phyloP scores from a whole-genome alignment of 1,284 basidiomycete genomes.

The Trametes pubescens region DNA sequence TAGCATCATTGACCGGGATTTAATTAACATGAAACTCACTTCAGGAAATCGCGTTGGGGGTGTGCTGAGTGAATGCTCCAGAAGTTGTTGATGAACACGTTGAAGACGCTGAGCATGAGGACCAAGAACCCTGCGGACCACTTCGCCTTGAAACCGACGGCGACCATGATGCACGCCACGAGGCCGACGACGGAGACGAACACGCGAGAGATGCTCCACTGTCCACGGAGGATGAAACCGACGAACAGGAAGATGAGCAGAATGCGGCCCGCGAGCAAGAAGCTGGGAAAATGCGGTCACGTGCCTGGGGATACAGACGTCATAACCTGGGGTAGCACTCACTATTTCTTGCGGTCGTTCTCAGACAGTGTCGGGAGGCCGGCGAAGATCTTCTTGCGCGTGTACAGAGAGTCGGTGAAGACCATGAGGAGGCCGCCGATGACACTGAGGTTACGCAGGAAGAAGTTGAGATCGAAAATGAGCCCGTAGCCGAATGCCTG shows the following conservation, averaged over 20 bases:
- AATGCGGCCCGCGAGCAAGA: constrained; percentile 96
- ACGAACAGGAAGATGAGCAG: constrained; percentile 99
- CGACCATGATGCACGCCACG: constrained; percentile 96
- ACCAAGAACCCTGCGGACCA: constrained; percentile 99
- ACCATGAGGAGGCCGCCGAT: constrained; percentile 83
- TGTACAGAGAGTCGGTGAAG: constrained; percentile 93
- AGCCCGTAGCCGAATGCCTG: constrained; percentile 74
- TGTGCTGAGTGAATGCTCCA: constrained; percentile 95
- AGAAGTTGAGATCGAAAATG: constrained; percentile 94
- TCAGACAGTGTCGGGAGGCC: constrained; percentile 92
- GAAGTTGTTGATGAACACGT: constrained; percentile 99
- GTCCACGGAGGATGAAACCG: constrained; percentile 95
- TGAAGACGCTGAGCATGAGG: constrained; percentile 91
- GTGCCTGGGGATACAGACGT: constrained; percentile 3
- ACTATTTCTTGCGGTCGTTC: constrained; percentile 99
- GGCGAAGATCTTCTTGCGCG: constrained; percentile 89
- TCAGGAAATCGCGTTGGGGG: constrained; percentile 97
- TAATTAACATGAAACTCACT: constrained; percentile 72
- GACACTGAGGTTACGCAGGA: constrained; percentile 73
- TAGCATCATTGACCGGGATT: constrained; percentile 16
- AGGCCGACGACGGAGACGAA: constrained; percentile 90
- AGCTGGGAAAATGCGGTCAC: constrained; percentile 56
- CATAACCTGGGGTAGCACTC: constrained; percentile 43
- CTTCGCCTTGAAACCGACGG: constrained; percentile 99
- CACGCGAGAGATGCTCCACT: constrained; percentile 88